Evolutionary conservation across 257 asterid species (phyloP), one percentile per base, ranked within the genome.

Genomic region (Nicotiana attenuata): DNA sequence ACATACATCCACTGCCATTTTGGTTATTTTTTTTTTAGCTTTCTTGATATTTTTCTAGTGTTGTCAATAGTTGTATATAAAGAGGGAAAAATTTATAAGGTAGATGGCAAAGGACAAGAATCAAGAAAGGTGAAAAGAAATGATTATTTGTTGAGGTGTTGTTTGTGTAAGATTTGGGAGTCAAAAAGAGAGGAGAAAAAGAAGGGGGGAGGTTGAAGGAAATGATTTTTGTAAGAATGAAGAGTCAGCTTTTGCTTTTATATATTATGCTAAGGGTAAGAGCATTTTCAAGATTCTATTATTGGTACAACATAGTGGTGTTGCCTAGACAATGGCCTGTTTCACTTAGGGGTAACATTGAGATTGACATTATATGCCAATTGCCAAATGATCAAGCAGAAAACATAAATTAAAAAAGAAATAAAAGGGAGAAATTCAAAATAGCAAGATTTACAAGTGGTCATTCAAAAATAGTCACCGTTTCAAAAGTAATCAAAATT

Each of bases 1-100:
- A 83, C 92, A 90, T 0, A 92, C 89, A 85, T 92, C 97, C 1
- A 89, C 91, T 26, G 97, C 97, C 98, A 94, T 91, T 47, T 7
- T 41, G 64, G 55, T 20, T 63, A 53, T 41, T 45, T 33, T 3
- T 45, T 50, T 3, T 57, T 20, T 59, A 33, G 45, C 20, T 17
- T 71, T 41, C 26, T 31, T 45, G 59, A 45, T 45, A 63, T 56
- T 29, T 65, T 19, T 20, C 24, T 33, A 31, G 52, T 28, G 76
- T 65, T 19, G 71, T 56, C 81, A 24, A 45, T 29, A 78, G 65
- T 59, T 45, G 31, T 8, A 78, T 22, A 20, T 31, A 29, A 76
- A 24, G 53, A 82, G 20, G 78, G 66, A 3, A 28, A 1, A 73
- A 73, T 47, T 73, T 73, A 73, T 73, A 73, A 47, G 79, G 20